A percentile compares a stretch with the other conserved stretches of the same genome.
Evolutionary conservation across 2,329 filamentous ascomycete genomes (phyloP).

Genomic region (Neopestalotiopsis sp.): DNA sequence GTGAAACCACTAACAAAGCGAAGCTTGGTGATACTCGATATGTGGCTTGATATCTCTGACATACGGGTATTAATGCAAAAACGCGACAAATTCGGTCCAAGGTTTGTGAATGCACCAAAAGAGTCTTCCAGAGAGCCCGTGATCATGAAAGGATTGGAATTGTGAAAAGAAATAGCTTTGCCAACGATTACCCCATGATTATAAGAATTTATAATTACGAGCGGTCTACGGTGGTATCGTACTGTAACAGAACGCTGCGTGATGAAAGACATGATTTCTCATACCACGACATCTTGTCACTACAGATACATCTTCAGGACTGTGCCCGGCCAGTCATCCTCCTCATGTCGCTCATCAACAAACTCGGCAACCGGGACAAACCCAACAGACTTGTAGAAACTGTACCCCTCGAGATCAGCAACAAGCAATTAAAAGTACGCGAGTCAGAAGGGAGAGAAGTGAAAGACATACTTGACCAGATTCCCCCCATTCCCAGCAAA

Average conservation of each 20-base stretch:
- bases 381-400: not conserved
- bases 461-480: not conserved
- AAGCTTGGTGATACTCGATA: too few species aligned
- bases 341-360: not conserved
- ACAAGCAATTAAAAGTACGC: not conserved
- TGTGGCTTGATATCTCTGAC: too few species aligned
- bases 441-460: not conserved
- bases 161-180: too few species aligned
- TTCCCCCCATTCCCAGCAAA: constrained; percentile 5
- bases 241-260: not conserved
- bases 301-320: not conserved
- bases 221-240: not conserved
- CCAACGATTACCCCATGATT: too few species aligned
- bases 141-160: too few species aligned
- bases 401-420: not conserved
- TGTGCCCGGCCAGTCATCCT: not conserved
- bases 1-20: too few species aligned
- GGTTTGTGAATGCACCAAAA: too few species aligned
- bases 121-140: too few species aligned
- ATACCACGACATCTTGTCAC: not conserved
- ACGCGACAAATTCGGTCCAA: too few species aligned
- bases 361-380: not conserved
- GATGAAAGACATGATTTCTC: not conserved
- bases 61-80: too few species aligned
- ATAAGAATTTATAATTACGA: too few species aligned